Base-by-base conservation (phyloP, 208 protist species). In the Trypanosoma boissoni region DNA sequence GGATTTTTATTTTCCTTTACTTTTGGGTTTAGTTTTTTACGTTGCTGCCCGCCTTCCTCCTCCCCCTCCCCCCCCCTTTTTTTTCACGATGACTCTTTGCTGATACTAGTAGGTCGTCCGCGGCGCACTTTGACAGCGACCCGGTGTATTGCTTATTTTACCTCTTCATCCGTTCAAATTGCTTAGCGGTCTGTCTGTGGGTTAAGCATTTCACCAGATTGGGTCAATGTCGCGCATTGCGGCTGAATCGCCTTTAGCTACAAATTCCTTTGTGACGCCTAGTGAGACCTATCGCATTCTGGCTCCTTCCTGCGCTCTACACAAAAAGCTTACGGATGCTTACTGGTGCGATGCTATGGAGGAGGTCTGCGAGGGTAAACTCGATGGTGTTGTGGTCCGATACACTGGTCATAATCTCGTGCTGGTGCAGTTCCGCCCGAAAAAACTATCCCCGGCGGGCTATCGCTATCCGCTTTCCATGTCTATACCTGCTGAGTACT, bases 311-410 rank as follows among this genome's bases (percentile, higher is more conserved):
- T 78, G 68, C 18, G 80, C 78, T 6, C 74, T 95, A 28, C 78
- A 83, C 8, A 77, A 77, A 49, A 80, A 92, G 58, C 79, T 95
- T 10, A 83, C 76, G 0, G 89, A 95, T 65, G 91, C 83, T 61
- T 95, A 95, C 74, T 95, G 89, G 89, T 95, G 86, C 49, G 78
- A 81, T 43, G 74, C 81, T 32, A 92, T 95, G 85, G 83, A 95
- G 21, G 72, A 93, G 48, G 89, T 95, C 28, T 95, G 89, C 58
- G 76, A 83, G 27, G 89, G 89, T 7, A 86, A 88, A 60, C 76
- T 95, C 16, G 74, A 78, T 9, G 89, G 89, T 7, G 68, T 93
- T 2, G 86, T 71, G 10, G 86, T 95, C 65, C 85, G 89, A 28
- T 95, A 93, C 69, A 95, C 89, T 1, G 89, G 89, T 12, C 74